Base-by-base conservation (phyloP, 2,329 filamentous ascomycete genomes). In the Alternaria sp. region DNA sequence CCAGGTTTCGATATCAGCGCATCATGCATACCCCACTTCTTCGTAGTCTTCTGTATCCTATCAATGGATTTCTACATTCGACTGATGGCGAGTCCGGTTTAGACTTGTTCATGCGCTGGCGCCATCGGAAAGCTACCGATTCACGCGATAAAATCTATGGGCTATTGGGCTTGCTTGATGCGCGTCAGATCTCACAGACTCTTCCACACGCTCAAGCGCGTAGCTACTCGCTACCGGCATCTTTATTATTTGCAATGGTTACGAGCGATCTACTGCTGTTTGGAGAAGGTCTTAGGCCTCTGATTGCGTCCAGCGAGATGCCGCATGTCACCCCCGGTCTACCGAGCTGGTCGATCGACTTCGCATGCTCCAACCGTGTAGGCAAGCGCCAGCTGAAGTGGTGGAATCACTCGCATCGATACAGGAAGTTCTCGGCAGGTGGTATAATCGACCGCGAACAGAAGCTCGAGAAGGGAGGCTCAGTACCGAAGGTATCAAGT, bases 61-160 rank as follows among this genome's bases (percentile, higher is more conserved):
- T 68, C 1, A 64, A 59, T n/a, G 67, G 67, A 1, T 65, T 72
- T 28, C 43, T 55, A 4, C 61, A 65, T 28, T 61, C 62, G 3
- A 45, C 25, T 7, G 57, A 30, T 11, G 65, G 52, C 23, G 63
- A 70, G 9, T 52, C 70, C 3, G 57, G 26, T 2, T 54, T 71
- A 0, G 50, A 68, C 43, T 12, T 68, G n/a, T 61, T 71, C 5
- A 69, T 72, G 65, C 64, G 67, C 9, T 71, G 67, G 69, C 59
- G 69, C 2, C 63, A 68, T 36, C 54, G 69, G 8, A 25, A 69
- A n/a, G 68, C 68, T 9, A 71, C 67, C 1, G 68, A 75, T 54
- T 58, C 70, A 8, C 65, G 67, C 23, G 73, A 75, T 49, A 75
- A 74, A 30, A 62, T 75, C 1, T 74, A 72, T 28, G 72, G 67